phyloP scores from a whole-genome alignment of 331 rosid genomes.

The Saraca asoca region DNA sequence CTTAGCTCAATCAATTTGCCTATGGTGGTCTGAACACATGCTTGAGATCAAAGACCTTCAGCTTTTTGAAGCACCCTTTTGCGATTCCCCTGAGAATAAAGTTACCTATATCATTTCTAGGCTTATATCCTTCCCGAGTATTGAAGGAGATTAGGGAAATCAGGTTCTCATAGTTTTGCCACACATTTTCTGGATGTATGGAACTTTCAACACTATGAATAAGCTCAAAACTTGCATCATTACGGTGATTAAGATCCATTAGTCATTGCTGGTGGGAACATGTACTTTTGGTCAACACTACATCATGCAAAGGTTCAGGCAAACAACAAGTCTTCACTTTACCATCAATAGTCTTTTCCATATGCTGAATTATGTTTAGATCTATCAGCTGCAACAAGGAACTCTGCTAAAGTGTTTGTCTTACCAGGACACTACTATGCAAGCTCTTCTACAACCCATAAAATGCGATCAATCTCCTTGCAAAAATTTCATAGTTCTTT shows the following conservation, averaged over 20 bases:
- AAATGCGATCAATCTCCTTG: conserved; percentile 14
- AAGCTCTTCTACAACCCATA: conserved; percentile 34
- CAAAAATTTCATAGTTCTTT: background rate
- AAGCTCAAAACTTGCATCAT: background rate
- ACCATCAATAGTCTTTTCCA: background rate
- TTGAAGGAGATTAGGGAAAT: background rate
- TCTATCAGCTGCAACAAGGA: background rate
- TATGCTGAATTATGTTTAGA: background rate
- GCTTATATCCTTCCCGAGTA: background rate
- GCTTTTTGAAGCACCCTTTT: too few relatives aligned
- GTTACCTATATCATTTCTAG: background rate
- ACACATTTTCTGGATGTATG: too few relatives aligned
- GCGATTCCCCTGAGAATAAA: background rate
- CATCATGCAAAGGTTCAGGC: background rate
- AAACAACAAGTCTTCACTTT: conserved; percentile 17
- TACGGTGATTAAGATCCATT: background rate
- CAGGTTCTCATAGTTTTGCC: too few relatives aligned
- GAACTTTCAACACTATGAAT: too few relatives aligned
- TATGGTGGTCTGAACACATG: background rate
- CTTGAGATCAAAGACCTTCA: background rate
- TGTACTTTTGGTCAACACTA: background rate
- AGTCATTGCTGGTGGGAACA: background rate
- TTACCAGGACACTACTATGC: background rate
- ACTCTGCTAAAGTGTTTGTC: background rate
- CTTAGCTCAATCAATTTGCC: background rate